Evolutionary conservation across 371 early-diverging fungal species (phyloP), one percentile per base, ranked within the genome.

Genomic region (Fennellomyces sp.): DNA sequence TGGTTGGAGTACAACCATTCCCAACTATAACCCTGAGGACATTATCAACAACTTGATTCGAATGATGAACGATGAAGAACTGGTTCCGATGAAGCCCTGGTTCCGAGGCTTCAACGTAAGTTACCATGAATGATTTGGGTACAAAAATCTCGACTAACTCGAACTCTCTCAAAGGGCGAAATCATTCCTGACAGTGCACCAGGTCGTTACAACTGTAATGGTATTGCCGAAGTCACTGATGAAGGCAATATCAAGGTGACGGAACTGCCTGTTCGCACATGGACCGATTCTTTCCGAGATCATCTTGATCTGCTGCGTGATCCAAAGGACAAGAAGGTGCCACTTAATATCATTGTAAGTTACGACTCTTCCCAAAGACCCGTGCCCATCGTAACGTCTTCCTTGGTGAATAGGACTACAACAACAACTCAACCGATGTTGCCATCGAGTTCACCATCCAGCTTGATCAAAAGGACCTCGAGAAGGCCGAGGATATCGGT

Each of bases 241-340:
- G 91, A 91, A n/a, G 88, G 83, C 1, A 90, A 82, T 23, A 70
- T 99, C 42, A 83, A 91, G 50, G 94, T 99, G 35, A 88, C 93
- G 0, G 99, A 99, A 76, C 82, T 99, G 15, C 99, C 99, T 1
- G 82, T 99, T 28, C 88, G 94, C 33, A 68, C 80, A 3, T 99
- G 99, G 99, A 99, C 99, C 0, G 91, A 97, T 50, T 76, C 69
- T 3, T 99, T 97, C 83, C 99, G 98, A 73, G 91, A 96, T 51
- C 80, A 85, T 63, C 74, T 99, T 17, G 97, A 97, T 57, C 58
- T 68, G 13, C 58, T 71, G 42, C 72, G 74, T 41, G 78, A 77
- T 45, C 69, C 73, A 26, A 73, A 76, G 41, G 76, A 78, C 17
- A 76, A 75, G 58, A 77, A 77, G 33, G 54, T 64, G 0, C 69